Evolutionary conservation across 306 rosid genomes (phyloP).

Genomic region (Parietaria judaica): DNA sequence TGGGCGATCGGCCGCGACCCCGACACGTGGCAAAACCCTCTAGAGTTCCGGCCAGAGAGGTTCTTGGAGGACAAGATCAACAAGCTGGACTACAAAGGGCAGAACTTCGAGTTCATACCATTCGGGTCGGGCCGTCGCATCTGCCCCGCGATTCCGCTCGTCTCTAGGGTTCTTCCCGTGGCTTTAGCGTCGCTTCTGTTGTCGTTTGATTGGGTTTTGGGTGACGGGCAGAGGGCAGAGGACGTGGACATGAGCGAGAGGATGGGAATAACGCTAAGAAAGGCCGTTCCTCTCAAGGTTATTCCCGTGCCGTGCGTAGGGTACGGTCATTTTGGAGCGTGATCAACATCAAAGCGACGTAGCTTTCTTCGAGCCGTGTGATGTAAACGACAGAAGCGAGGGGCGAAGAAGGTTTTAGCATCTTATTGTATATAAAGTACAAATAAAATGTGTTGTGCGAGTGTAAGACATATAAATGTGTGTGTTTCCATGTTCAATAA

Average conservation of each 20-base stretch:
- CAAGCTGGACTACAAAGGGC: slow-evolving; percentile 53
- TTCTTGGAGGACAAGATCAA: slow-evolving; percentile 33
- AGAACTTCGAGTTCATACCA: slow-evolving; percentile 65
- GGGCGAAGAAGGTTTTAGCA: no score
- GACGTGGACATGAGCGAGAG: slow-evolving; percentile 82
- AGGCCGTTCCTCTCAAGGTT: slow-evolving; percentile 47
- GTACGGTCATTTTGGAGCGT: background rate
- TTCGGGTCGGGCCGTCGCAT: slow-evolving; percentile 85
- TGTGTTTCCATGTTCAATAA: no score
- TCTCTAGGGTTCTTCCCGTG: slow-evolving; percentile 62
- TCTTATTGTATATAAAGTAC: no score
- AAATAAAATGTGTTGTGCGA: no score
- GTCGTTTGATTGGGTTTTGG: slow-evolving; percentile 63
- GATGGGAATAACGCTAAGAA: slow-evolving; percentile 67
- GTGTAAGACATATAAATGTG: no score
- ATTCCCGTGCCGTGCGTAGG: slow-evolving; percentile 33
- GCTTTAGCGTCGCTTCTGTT: slow-evolving; percentile 64
- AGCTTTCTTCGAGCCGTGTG: background rate
- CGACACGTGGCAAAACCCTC: slow-evolving; percentile 57
- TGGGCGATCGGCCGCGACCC: slow-evolving; percentile 96
- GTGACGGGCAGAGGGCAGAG: slow-evolving; percentile 42
- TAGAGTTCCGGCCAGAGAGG: slow-evolving; percentile 65
- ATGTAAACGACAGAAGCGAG: no score
- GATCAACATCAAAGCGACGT: background rate
- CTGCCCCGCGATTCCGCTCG: slow-evolving; percentile 82